Evolutionary conservation across 345 rosid species (phyloP).

Genomic region (Populus alba): DNA sequence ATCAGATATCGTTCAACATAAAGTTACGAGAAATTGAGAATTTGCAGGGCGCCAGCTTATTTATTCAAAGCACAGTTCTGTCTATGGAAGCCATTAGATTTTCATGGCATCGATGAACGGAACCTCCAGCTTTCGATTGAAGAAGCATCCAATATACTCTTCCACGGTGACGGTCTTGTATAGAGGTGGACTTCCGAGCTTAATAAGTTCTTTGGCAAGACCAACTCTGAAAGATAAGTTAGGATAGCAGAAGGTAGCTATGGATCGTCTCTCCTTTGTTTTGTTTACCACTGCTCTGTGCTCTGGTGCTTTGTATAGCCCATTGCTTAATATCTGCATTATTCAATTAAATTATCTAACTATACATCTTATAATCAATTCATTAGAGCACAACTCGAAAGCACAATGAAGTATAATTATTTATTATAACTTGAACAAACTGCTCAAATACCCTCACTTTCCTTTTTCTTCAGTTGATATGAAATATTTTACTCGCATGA

Average conservation of each 20-base stretch:
- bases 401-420: no score
- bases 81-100: neutral
- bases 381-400: no score
- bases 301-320: conserved; percentile 22
- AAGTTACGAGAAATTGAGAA: no score
- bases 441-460: no score
- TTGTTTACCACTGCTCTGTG: conserved; percentile 25
- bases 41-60: no score
- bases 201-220: conserved; percentile 28
- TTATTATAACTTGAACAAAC: no score
- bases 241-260: conserved; percentile 39
- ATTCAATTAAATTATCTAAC: no score
- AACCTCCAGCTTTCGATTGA: conserved; percentile 15
- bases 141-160: conserved; percentile 19
- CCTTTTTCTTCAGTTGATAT: no score
- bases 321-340: conserved; percentile 24
- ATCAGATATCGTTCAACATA: no score
- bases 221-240: conserved; percentile 25
- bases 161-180: conserved; percentile 28
- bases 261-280: conserved; percentile 24
- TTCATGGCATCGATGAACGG: conserved; percentile 15
- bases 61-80: no score
- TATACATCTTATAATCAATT: no score
- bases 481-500: no score
- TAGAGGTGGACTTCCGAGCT: conserved; percentile 18